A percentile compares a stretch with the other conserved stretches of the same genome.
Conservation (phyloP, 768 basidiomycete species). For the Crepidotus variabilis region DNA sequence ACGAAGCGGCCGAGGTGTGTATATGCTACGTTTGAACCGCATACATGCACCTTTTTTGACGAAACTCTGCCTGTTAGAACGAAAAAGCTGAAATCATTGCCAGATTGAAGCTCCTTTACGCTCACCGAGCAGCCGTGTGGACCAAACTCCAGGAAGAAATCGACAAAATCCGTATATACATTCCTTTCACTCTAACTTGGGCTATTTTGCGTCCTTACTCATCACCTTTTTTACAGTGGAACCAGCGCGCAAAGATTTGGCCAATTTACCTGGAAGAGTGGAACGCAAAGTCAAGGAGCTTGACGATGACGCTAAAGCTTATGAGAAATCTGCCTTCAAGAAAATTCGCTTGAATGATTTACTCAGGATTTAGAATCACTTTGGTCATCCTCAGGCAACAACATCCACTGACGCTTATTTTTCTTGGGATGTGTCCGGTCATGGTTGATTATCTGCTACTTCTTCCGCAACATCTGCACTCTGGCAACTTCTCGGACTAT, state of each 20-base stretch:
- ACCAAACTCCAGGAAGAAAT: slow-evolving; percentile 39
- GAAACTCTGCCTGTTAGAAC: background rate
- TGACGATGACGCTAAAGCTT: slow-evolving; percentile 49
- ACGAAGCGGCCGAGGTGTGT: slow-evolving; percentile 40
- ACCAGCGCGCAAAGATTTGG: slow-evolving; percentile 35
- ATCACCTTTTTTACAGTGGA: slow-evolving; percentile 30
- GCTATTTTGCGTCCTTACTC: background rate
- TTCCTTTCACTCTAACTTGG: background rate
- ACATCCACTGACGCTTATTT: no score
- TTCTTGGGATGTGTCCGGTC: no score
- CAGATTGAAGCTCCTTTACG: slow-evolving; percentile 40
- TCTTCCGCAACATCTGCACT: no score
- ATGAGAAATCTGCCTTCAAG: slow-evolving; percentile 29
- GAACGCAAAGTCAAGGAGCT: slow-evolving; percentile 48
- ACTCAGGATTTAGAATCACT: background rate
- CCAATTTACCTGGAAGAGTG: slow-evolving; percentile 44
- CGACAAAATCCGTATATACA: slow-evolving; percentile 40
- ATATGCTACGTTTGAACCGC: slow-evolving; percentile 3
- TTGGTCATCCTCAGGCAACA: no score
- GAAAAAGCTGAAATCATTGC: slow-evolving; percentile 26
- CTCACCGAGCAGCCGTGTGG: slow-evolving; percentile 50
- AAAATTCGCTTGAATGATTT: slow-evolving; percentile 7
- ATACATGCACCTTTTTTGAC: slow-evolving; percentile 3
- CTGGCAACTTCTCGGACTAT: no score
- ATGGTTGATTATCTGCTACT: no score